Evolutionary conservation across 768 basidiomycete species (phyloP), one percentile per base, ranked within the genome.

Genomic region (Collybia sp.): DNA sequence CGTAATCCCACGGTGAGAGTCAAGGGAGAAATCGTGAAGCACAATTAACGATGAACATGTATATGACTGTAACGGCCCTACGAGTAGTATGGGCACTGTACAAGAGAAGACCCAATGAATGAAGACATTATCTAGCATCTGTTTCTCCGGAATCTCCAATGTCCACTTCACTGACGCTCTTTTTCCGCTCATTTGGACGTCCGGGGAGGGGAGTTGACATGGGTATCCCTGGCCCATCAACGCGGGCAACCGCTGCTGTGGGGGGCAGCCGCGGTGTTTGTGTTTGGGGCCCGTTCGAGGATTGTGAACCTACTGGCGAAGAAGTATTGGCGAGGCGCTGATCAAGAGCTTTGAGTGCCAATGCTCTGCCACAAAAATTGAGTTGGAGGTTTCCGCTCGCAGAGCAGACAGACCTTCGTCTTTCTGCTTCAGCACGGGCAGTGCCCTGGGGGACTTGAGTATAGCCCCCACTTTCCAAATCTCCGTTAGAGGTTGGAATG

Each of bases 311-410:
- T 13, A 65, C 57, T 16, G 76, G 70, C 30, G 76, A 69, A 39
- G 74, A 68, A 15, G 77, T 75, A 50, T 76, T 83, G 25, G 94
- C 92, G 43, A 98, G 64, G 25, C 93, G 80, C 57, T 96, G 93
- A 56, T 99, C 96, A 31, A 99, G 77, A 3, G 96, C 96, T 64
- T 97, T 96, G 57, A 99, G 70, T 25, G 96, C 96, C 73, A 99
- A 81, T 1, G 94, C 93, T 55, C 95, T 96, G 58, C 18, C 49
- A 45, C 45, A 5, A 17, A 43, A n/a, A 47, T 25, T 46, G 44
- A 52, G 18, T 58, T 11, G 50, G 30, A 44, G 46, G 34, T 16
- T 6, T 17, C 5, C 31, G 15, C n/a, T 13, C 32, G 43, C 33
- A 19, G n/a, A 31, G 31, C 35, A 44, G 12, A 62, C 80, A 46